Base-by-base conservation (phyloP, 306 rosid species). In the Quercus bicolor region DNA sequence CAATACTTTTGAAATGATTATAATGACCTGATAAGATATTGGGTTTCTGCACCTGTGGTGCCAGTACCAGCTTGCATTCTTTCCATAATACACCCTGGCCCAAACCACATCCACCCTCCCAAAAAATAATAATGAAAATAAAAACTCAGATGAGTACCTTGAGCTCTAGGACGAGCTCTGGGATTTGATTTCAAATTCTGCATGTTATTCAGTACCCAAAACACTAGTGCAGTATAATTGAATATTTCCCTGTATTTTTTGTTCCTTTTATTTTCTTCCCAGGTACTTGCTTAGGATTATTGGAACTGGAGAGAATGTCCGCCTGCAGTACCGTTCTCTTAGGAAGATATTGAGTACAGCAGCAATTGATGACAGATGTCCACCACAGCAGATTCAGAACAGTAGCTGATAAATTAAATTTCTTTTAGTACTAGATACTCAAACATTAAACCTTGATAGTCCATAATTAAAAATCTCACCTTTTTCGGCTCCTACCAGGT, bases 241-340 rank as follows among this genome's bases (percentile, higher is more conserved):
- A 20, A 59, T 72, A 12, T 65, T 29, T 56, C 21, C 64, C 5
- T 71, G 14, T 0, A 69, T 40, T 53, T 76, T 19, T 79, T 83
- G 34, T 56, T 15, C 15, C 69, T 56, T 16, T 20, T 55, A 12
- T 64, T 77, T 72, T 43, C 54, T 73, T 45, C 24, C 37, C 88
- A 95, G 99, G 99, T 95, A 95, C 86, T 89, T 91, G 86, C 98
- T 95, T 66, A 90, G 87, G 82, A 93, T 95, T 77, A 83, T 93
- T 79, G 98, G 83, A 82, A 90, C 85, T 1, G 98, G 96, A 68
- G 99, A 95, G 80, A 93, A 90, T 79, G 96, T 95, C 75, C 93
- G 99, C 48, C 80, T 95, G 86, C 98, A 95, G 79, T 95, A 95
- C 82, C 97, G 98, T 57, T 95, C 99, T 55, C 97, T 95, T 56